Base-by-base conservation (phyloP, 495 filamentous ascomycete genomes). In the Penicillium silybi region DNA sequence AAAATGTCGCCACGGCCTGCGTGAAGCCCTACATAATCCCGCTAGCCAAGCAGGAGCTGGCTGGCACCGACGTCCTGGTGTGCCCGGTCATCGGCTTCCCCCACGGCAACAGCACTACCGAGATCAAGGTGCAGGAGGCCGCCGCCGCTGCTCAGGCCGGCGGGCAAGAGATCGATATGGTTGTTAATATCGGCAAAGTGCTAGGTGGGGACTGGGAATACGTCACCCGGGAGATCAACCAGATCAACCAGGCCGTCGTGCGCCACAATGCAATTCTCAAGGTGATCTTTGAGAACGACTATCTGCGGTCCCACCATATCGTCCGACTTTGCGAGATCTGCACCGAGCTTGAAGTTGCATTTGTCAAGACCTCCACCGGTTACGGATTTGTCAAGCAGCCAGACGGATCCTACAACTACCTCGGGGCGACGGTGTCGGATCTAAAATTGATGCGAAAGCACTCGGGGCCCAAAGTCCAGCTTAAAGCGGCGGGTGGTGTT, bases 281-380 rank as follows among this genome's bases (percentile, higher is more conserved):
- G 54, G 80, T 81, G 38, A 82, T 84, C 50, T 82, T 84, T 41
- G 79, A 82, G 52, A 82, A 78, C 56, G 77, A 78, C 45, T 84
- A 76, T 41, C 68, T 80, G 2, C 35, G 64, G 17, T 54, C 73
- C 0, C 57, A 70, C 9, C 68, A 82, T 41, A 78, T 84, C 43
- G 42, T 66, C 11, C 64, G 57, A 23, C 61, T 84, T 2, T 81
- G 80, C 53, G 56, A 67, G 57, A 79, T 83, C 23, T 82, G 80
- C 57, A 72, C 72, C 0, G 45, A 69, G 1, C 15, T 77, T 0
- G 43, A 53, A 0, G 79, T 84, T 9, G 79, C 74, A 1, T 83
- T 79, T 48, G 72, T 83, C 49, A 83, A 83, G 68, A 82, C 81
- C 1, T 78, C 75, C 1, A 78, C 79, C 1, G 80, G 79, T 9